Conservation (phyloP, 2,329 filamentous ascomycete genomes). For the Cladosporium sp. region DNA sequence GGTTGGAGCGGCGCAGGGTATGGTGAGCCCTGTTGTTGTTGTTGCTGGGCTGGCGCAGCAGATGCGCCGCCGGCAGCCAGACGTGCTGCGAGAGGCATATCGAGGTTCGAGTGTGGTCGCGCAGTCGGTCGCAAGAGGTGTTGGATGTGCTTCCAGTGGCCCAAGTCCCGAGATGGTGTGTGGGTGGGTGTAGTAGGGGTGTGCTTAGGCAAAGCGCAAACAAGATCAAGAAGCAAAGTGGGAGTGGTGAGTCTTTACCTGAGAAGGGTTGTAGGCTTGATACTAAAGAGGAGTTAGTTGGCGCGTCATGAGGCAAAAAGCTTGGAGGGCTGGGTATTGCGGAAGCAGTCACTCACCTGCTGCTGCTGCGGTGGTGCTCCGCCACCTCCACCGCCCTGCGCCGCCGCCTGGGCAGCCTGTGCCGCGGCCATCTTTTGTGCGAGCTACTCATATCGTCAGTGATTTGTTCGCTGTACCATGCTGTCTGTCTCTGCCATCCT, state of each 20-base stretch:
- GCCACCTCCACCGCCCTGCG: constrained; percentile 19
- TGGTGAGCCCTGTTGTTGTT: constrained; percentile 32
- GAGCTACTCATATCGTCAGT: constrained; percentile 37
- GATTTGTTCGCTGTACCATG: background rate
- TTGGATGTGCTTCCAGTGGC: background rate
- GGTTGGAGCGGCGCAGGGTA: constrained; percentile 45
- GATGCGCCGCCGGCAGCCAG: constrained; percentile 33
- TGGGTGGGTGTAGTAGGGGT: constrained; percentile 26
- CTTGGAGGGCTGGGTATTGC: constrained; percentile 38
- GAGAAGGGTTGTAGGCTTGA: constrained; percentile 50
- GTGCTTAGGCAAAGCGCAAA: constrained; percentile 23
- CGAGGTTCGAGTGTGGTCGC: background rate
- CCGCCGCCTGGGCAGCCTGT: constrained; percentile 36
- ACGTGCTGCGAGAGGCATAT: constrained; percentile 36
- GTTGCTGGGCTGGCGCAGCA: constrained; percentile 39
- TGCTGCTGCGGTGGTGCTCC: constrained; percentile 37
- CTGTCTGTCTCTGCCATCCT: background rate
- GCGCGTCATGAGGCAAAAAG: constrained; percentile 40
- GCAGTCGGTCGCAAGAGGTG: background rate
- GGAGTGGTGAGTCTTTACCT: constrained; percentile 29
- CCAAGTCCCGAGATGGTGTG: background rate
- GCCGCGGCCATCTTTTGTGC: constrained; percentile 52
- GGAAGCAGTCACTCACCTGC: constrained; percentile 54
- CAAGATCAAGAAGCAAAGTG: background rate
- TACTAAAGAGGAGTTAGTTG: constrained; percentile 44